Evolutionary conservation across 1,284 basidiomycete genomes (phyloP).

Genomic region (Termitomyces sp.): DNA sequence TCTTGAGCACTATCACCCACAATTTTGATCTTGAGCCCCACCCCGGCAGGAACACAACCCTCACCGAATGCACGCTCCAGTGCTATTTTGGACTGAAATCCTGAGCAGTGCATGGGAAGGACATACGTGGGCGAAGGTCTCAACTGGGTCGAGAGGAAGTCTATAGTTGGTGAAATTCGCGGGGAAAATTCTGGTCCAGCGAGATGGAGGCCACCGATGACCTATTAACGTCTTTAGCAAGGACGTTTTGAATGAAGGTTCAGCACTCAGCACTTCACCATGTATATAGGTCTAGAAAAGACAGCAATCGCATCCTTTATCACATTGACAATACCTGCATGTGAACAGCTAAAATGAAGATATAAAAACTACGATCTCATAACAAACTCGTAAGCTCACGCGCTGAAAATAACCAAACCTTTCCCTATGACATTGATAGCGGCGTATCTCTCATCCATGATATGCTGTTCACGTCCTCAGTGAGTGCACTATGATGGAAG

Average conservation of each 20-base stretch:
- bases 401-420: constrained; percentile 77
- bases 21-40: constrained; percentile 61
- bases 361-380: not conserved
- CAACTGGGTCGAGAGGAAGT: constrained; percentile 59
- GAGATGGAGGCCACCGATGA: constrained; percentile 78
- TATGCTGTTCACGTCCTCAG: constrained; percentile 38
- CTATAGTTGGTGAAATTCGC: constrained; percentile 65
- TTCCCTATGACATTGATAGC: constrained; percentile 73
- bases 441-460: constrained; percentile 80
- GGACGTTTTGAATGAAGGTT: not conserved
- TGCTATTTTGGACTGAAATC: constrained; percentile 67
- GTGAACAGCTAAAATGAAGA: constrained; percentile 54
- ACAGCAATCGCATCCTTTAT: constrained; percentile 58
- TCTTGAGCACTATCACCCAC: constrained; percentile 35
- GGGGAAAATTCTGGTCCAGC: constrained; percentile 57
- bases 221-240: constrained; percentile 30
- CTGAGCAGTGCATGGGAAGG: constrained; percentile 81
- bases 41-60: constrained; percentile 70
- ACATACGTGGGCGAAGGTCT: constrained; percentile 63
- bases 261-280: constrained; percentile 39
- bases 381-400: constrained; percentile 39
- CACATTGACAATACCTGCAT: constrained; percentile 83
- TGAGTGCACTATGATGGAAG: not conserved
- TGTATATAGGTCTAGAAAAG: constrained; percentile 68
- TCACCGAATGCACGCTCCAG: constrained; percentile 65